Conservation (phyloP, 2,329 filamentous ascomycete species). For the Phyllosticta citribraziliensis region DNA sequence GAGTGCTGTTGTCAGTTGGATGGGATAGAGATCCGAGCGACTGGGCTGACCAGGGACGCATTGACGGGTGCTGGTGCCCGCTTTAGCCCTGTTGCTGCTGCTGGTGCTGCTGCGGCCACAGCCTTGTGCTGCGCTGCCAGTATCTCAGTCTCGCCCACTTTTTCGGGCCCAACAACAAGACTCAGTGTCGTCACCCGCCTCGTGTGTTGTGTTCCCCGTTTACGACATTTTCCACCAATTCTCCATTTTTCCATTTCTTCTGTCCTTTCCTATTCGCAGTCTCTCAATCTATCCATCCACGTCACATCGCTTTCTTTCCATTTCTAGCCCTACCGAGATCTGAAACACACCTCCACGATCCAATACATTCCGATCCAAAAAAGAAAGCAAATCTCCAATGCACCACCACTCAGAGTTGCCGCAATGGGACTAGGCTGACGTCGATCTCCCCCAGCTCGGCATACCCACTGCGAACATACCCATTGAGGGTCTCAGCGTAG, state of each 20-base stretch:
- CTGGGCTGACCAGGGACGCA: neutral
- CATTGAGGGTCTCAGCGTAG: slow-evolving; percentile 59
- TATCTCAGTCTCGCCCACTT: neutral
- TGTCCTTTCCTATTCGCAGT: neutral
- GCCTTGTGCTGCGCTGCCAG: neutral
- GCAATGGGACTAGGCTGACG: neutral
- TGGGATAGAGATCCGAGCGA: neutral
- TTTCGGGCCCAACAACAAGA: neutral
- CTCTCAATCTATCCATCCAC: neutral
- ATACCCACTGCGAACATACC: slow-evolving; percentile 92
- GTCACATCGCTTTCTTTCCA: neutral
- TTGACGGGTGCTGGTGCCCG: neutral
- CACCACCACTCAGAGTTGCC: neutral
- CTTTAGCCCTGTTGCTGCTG: neutral
- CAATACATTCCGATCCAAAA: neutral
- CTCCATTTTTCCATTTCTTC: neutral
- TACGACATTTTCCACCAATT: neutral
- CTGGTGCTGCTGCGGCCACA: neutral
- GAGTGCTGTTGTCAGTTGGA: neutral
- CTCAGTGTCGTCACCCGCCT: neutral
- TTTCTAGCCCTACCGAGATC: neutral
- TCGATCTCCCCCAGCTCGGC: slow-evolving; percentile 50
- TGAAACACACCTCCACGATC: neutral
- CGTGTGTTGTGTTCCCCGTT: neutral
- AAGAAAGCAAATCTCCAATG: neutral